Conservation (phyloP, 73 alveolate genomes). For the Paramecium caudatum region DNA sequence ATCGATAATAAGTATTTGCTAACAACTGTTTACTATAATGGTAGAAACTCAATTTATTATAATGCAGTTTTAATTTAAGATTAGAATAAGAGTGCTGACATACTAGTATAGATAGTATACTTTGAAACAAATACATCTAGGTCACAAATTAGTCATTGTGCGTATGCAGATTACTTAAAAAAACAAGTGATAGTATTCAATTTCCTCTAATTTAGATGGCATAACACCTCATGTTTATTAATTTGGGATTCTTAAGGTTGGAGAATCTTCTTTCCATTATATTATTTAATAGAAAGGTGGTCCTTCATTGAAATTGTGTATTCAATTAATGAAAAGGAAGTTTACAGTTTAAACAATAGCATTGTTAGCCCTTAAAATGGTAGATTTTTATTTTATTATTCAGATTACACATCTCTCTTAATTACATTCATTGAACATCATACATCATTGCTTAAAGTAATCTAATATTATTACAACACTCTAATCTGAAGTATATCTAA, state of each 20-base stretch:
- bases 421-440: constrained; percentile 19
- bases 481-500: constrained; percentile 30
- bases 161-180: constrained; percentile 19
- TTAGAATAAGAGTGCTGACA: not conserved
- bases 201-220: constrained; percentile 14
- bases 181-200: constrained; percentile 13
- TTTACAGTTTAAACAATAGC: constrained; percentile 24
- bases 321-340: constrained; percentile 29
- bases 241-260: constrained; percentile 35
- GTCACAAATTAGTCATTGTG: constrained; percentile 25
- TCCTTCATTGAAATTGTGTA: constrained; percentile 46
- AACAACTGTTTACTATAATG: constrained; percentile 29
- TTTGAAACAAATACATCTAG: constrained; percentile 23
- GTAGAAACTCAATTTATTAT: constrained; percentile 48
- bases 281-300: constrained; percentile 47
- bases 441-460: constrained; percentile 12
- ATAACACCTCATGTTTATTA: constrained; percentile 18
- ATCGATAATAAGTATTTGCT: constrained; percentile 35
- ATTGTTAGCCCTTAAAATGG: constrained; percentile 31
- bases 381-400: not conserved
- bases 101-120: constrained; percentile 35
- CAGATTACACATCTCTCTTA: constrained; percentile 23
- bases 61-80: constrained; percentile 45
- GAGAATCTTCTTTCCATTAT: constrained; percentile 19
- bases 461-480: constrained; percentile 22